Evolutionary conservation across 2,329 filamentous ascomycete genomes (phyloP).

Genomic region (Venturia oleaginea): DNA sequence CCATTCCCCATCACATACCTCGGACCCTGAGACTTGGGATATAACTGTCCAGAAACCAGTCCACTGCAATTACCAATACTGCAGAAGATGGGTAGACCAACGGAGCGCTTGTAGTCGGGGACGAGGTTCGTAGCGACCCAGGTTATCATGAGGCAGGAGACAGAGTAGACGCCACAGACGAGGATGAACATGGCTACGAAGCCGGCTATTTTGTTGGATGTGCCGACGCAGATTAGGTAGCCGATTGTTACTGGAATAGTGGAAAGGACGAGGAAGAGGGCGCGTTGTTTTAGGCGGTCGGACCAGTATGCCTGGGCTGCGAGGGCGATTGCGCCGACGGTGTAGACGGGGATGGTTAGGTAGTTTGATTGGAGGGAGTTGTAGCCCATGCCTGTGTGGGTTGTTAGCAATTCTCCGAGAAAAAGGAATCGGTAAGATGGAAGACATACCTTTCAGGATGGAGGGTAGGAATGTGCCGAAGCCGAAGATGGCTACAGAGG

Average conservation of each 20-base stretch:
- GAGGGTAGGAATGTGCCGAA: constrained; percentile 29
- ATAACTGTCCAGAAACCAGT: constrained; percentile 27
- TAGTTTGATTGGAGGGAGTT: constrained; percentile 8
- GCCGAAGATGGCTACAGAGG: constrained; percentile 25
- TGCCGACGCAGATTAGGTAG: constrained; percentile 27
- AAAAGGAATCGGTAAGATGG: too few species aligned
- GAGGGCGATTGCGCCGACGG: constrained; percentile 23
- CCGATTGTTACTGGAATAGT: constrained; percentile 25
- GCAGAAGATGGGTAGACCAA: constrained; percentile 24
- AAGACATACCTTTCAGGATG: constrained; percentile 20
- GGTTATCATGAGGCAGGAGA: constrained; percentile 21
- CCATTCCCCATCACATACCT: constrained; percentile 25
- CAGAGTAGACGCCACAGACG: constrained; percentile 22
- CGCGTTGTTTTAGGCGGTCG: constrained; percentile 25
- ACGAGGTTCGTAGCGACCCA: constrained; percentile 28
- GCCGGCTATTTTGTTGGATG: constrained; percentile 22
- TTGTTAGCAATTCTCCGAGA: too few species aligned
- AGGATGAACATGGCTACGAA: constrained; percentile 29
- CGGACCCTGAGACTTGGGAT: constrained; percentile 24
- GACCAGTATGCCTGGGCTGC: constrained; percentile 22
- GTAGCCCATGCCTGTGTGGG: constrained; percentile 22
- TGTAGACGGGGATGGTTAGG: constrained; percentile 28
- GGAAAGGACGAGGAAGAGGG: constrained; percentile 23
- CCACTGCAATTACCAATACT: constrained; percentile 24
- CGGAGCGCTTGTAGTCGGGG: constrained; percentile 27